These are phyloP conservation scores for Talaromyces atroroseus DNA, from an alignment of 2,329 filamentous ascomycete genomes.

Conservation along the genomic window DNA sequence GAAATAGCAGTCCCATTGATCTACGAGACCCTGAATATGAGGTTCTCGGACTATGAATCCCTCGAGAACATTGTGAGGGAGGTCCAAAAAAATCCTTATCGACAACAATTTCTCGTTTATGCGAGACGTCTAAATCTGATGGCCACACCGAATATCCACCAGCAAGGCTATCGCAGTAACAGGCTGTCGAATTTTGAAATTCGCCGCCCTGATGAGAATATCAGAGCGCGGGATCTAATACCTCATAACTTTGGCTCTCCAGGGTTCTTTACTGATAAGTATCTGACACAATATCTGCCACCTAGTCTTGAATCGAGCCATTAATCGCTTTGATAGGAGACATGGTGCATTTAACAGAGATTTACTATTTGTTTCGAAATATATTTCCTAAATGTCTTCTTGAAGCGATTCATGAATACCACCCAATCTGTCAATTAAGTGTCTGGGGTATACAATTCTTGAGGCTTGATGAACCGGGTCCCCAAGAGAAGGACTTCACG, in stretches of 20 bases:
- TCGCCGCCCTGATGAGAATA: neutral
- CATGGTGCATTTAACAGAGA: neutral
- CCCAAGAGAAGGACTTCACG: neutral
- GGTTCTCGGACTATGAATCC: slow-evolving; percentile 1
- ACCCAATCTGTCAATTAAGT: neutral
- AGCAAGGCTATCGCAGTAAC: neutral
- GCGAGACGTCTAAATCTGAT: neutral
- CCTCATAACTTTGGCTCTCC: slow-evolving; percentile 2
- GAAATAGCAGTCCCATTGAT: neutral
- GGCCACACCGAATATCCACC: neutral
- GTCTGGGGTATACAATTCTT: slow-evolving; percentile 1
- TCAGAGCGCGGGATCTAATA: neutral
- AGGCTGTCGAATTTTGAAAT: neutral
- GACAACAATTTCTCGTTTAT: neutral
- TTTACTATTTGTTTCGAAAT: slow-evolving; percentile 1
- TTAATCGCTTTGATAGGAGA: slow-evolving; percentile 1
- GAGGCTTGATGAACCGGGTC: neutral
- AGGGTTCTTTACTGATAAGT: neutral
- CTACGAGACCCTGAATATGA: slow-evolving; percentile 3
- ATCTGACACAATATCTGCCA: slow-evolving; percentile 37
- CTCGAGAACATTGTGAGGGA: slow-evolving; percentile 1
- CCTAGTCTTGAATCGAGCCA: neutral
- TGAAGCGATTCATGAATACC: neutral
- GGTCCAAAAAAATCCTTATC: neutral
- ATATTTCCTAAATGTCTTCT: slow-evolving; percentile 4